A percentile compares a stretch with the other conserved stretches of the same genome.
Evolutionary conservation across 192 early-diverging fungal species (phyloP).

Genomic region (Spizellomyces punctatus): DNA sequence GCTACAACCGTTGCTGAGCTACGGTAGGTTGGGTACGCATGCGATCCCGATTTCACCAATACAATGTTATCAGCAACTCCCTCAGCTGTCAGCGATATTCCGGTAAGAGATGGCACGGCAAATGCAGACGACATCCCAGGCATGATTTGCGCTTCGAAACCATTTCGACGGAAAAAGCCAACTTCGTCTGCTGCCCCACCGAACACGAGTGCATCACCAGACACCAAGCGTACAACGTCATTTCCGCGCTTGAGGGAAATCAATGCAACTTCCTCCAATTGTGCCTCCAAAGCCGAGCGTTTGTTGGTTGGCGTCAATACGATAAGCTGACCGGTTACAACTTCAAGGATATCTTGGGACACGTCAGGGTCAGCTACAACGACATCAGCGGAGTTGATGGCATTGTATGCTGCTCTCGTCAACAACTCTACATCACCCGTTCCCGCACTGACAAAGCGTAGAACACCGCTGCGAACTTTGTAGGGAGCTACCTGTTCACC

Average conservation of each 20-base stretch:
- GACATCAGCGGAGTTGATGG: conserved; percentile 64
- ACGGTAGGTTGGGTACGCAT: no score
- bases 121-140: no score
- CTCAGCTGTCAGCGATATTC: not conserved
- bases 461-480: conserved; percentile 12
- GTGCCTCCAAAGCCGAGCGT: no score
- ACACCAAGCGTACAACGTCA: conserved; percentile 80
- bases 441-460: conserved; percentile 72
- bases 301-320: not conserved
- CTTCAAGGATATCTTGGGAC: conserved; percentile 61
- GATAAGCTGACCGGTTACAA: conserved; percentile 23
- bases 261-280: no score
- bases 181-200: conserved; percentile 87
- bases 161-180: conserved; percentile 68
- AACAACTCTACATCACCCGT: conserved; percentile 82
- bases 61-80: no score
- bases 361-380: conserved; percentile 85
- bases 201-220: conserved; percentile 88
- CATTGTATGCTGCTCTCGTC: conserved; percentile 65
- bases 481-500: conserved; percentile 21
- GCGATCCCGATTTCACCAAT: no score
- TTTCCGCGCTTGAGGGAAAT: conserved; percentile 37
- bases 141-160: conserved; percentile 36
- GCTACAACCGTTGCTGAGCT: no score
- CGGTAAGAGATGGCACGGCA: not conserved